Evolutionary conservation across 768 basidiomycete genomes (phyloP).

Genomic region (Porpolomopsis calyptriformis): DNA sequence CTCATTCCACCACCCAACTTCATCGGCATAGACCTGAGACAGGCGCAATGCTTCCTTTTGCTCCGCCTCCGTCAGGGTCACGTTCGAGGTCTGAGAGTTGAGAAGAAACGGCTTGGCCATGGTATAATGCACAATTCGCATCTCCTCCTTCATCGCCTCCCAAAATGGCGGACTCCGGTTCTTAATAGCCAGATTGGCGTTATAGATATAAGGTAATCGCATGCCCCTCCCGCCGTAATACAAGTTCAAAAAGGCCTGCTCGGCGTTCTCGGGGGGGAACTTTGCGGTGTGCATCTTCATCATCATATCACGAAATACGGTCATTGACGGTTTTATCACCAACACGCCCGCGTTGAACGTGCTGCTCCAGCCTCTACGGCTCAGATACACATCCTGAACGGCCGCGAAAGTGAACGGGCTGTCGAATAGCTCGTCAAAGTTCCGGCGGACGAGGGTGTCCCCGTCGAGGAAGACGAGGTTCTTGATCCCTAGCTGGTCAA

Average conservation of each 20-base stretch:
- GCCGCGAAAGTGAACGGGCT: constrained; percentile 32
- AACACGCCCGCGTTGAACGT: constrained; percentile 33
- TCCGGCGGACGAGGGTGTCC: constrained; percentile 16
- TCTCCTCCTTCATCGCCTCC: constrained; percentile 22
- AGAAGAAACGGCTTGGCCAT: constrained; percentile 61
- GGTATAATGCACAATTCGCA: constrained; percentile 31
- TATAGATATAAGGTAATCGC: constrained; percentile 31
- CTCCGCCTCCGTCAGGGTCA: constrained; percentile 14
- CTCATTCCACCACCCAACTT: constrained; percentile 20
- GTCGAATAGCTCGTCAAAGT: constrained; percentile 36
- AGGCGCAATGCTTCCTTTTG: constrained; percentile 14
- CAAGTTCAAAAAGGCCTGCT: constrained; percentile 32
- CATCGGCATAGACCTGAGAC: constrained; percentile 14
- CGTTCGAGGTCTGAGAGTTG: constrained; percentile 36
- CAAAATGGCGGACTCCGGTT: constrained; percentile 21
- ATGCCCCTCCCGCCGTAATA: constrained; percentile 26
- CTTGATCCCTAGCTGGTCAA: constrained; percentile 22
- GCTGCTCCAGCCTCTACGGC: constrained; percentile 23
- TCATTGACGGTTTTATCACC: constrained; percentile 20
- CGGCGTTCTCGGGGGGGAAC: constrained; percentile 25
- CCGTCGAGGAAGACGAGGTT: constrained; percentile 28
- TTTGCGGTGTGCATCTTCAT: constrained; percentile 17
- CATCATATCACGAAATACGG: constrained; percentile 16
- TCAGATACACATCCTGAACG: constrained; percentile 28
- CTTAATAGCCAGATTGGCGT: constrained; percentile 32